Conservation (phyloP, 768 basidiomycete species). For the Sarcodon sp. region DNA sequence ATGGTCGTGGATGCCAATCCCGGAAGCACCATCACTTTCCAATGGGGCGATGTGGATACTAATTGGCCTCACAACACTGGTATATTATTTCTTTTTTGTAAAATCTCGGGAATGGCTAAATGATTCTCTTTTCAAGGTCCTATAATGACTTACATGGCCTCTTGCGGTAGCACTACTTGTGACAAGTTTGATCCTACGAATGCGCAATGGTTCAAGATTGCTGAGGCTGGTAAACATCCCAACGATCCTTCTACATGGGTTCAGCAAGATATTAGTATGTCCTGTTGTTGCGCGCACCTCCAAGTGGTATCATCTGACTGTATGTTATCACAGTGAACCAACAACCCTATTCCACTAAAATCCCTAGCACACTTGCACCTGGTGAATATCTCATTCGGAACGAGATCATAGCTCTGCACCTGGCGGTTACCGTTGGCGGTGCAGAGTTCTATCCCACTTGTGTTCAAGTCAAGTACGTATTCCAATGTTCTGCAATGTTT, state of each 20-base stretch:
- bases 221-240: conserved; percentile 14
- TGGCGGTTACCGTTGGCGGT: conserved; percentile 39
- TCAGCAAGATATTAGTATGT: conserved; percentile 16
- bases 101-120: neutral
- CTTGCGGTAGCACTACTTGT: conserved; percentile 44
- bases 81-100: neutral
- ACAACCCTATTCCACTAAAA: conserved; percentile 12
- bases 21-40: conserved; percentile 35
- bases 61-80: conserved; percentile 42
- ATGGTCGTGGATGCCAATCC: conserved; percentile 43
- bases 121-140: conserved; percentile 24
- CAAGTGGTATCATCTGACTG: conserved; percentile 1
- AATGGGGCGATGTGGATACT: conserved; percentile 23
- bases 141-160: conserved; percentile 62
- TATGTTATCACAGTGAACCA: conserved; percentile 10
- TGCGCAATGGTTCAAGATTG: conserved; percentile 64
- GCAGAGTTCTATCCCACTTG: conserved; percentile 80
- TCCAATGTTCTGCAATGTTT: no score
- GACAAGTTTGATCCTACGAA: conserved; percentile 43
- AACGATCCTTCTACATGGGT: conserved; percentile 14
- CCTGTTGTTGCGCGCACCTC: neutral
- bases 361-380: conserved; percentile 34
- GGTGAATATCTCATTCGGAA: conserved; percentile 71
- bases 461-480: conserved; percentile 22
- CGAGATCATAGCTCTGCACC: conserved; percentile 71